A percentile compares a stretch with the other conserved stretches of the same genome.
phyloP scores from a whole-genome alignment of 2,329 filamentous ascomycete species.

The Lasiodiplodia sp. region DNA sequence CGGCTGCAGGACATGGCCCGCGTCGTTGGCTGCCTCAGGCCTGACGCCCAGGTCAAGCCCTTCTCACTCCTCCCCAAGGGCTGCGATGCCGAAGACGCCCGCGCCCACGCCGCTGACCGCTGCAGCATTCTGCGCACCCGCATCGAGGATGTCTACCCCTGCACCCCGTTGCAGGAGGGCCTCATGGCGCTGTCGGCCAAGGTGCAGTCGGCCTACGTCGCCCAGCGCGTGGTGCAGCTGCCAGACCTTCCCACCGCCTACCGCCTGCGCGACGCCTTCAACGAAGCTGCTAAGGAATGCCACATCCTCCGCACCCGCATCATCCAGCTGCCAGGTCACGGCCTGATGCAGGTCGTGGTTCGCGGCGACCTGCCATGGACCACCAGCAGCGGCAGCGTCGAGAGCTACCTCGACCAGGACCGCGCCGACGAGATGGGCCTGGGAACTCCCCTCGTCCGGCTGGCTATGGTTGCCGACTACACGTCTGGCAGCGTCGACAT shows the following conservation, averaged over 20 bases:
- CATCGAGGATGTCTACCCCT: slow-evolving; percentile 52
- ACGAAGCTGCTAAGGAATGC: slow-evolving; percentile 39
- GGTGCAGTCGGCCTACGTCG: slow-evolving; percentile 45
- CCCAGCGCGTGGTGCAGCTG: slow-evolving; percentile 43
- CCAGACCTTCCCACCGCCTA: slow-evolving; percentile 41
- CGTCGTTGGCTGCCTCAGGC: slow-evolving; percentile 38
- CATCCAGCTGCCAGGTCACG: background rate
- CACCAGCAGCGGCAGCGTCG: slow-evolving; percentile 34
- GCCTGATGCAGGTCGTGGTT: slow-evolving; percentile 28
- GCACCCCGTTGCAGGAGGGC: slow-evolving; percentile 51
- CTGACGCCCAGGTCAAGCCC: slow-evolving; percentile 8
- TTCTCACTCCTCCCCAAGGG: background rate
- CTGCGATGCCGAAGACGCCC: too few relatives aligned
- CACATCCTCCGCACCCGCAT: slow-evolving; percentile 43
- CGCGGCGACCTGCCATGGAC: slow-evolving; percentile 41
- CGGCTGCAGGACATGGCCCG: slow-evolving; percentile 56
- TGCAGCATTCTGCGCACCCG: too few relatives aligned
- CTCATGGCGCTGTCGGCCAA: slow-evolving; percentile 50
- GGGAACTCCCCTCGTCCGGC: slow-evolving; percentile 48
- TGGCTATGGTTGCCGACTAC: slow-evolving; percentile 43
- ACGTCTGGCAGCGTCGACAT: slow-evolving; percentile 37
- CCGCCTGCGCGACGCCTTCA: slow-evolving; percentile 46
- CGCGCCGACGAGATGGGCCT: slow-evolving; percentile 48
- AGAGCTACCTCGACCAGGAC: slow-evolving; percentile 46
- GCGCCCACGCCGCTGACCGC: too few relatives aligned